Evolutionary conservation across 2,329 filamentous ascomycete species (phyloP).

Genomic region (Zymoseptoria brevis): DNA sequence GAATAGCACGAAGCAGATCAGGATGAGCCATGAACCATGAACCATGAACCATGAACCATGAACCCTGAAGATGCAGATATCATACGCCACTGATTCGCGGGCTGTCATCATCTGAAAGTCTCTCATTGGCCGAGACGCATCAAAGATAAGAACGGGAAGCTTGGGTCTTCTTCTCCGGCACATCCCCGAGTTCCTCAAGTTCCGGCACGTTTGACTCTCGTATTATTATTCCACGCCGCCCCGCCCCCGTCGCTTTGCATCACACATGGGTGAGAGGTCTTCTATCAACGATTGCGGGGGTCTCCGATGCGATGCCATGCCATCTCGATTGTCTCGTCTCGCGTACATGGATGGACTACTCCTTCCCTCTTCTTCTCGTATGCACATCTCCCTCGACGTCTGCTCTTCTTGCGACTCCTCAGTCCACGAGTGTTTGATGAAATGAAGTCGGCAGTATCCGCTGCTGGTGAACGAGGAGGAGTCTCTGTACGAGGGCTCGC

Average conservation of each 20-base stretch:
- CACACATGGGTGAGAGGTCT: neutral
- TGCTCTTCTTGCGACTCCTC: neutral
- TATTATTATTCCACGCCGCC: neutral
- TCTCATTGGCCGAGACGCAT: neutral
- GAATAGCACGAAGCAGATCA: neutral
- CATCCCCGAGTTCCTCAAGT: neutral
- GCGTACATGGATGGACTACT: neutral
- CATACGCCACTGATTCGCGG: neutral
- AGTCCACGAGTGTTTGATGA: neutral
- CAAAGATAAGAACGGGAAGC: neutral
- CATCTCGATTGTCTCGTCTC: neutral
- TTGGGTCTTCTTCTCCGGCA: neutral
- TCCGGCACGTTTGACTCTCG: neutral
- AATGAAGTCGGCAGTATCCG: neutral
- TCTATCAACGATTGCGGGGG: neutral
- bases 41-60: no score
- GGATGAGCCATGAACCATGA: no score
- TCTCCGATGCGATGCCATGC: neutral
- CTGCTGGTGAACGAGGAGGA: neutral
- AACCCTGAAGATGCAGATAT: neutral
- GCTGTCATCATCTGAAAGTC: neutral
- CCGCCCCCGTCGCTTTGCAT: neutral
- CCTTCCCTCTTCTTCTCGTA: neutral
- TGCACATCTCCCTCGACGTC: neutral
- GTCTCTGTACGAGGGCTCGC: neutral